Conservation (phyloP, 1,284 basidiomycete species). For the Tilletia indica region DNA sequence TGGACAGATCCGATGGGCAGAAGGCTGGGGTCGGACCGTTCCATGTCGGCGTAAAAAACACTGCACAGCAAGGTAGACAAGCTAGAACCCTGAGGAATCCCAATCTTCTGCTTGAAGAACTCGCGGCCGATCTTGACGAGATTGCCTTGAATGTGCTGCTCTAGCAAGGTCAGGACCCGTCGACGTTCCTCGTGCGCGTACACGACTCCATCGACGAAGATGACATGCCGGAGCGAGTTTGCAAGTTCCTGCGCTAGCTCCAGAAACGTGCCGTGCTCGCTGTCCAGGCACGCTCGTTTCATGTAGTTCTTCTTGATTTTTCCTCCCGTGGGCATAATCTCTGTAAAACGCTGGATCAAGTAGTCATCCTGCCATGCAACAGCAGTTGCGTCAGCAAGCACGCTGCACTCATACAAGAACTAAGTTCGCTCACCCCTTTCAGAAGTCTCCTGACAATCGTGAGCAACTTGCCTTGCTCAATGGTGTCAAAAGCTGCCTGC, state of each 20-base stretch:
- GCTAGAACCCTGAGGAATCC: constrained; percentile 93
- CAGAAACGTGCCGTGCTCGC: constrained; percentile 72
- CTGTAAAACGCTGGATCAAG: constrained; percentile 44
- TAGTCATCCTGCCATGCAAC: constrained; percentile 29
- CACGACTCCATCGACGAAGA: constrained; percentile 80
- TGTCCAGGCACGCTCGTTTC: constrained; percentile 57
- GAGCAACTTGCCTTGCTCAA: constrained; percentile 82
- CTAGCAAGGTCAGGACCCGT: constrained; percentile 71
- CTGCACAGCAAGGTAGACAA: constrained; percentile 79
- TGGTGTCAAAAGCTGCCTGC: constrained; percentile 91
- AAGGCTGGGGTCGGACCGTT: constrained; percentile 55
- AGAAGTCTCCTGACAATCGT: constrained; percentile 65
- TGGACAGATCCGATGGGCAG: background rate
- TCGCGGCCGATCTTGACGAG: constrained; percentile 68
- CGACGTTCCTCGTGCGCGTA: constrained; percentile 63
- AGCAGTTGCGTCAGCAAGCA: background rate
- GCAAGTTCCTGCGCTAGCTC: constrained; percentile 61
- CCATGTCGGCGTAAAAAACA: constrained; percentile 84
- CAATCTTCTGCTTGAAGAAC: constrained; percentile 80
- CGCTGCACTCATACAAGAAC: too few species aligned
- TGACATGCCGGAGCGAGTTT: constrained; percentile 67
- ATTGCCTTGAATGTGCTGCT: constrained; percentile 86
- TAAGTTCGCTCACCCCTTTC: background rate
- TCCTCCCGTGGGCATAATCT: constrained; percentile 29
- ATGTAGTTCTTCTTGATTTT: constrained; percentile 24